Base-by-base conservation (phyloP, 352 stramenopile genomes). In the Globisporangium parvum region DNA sequence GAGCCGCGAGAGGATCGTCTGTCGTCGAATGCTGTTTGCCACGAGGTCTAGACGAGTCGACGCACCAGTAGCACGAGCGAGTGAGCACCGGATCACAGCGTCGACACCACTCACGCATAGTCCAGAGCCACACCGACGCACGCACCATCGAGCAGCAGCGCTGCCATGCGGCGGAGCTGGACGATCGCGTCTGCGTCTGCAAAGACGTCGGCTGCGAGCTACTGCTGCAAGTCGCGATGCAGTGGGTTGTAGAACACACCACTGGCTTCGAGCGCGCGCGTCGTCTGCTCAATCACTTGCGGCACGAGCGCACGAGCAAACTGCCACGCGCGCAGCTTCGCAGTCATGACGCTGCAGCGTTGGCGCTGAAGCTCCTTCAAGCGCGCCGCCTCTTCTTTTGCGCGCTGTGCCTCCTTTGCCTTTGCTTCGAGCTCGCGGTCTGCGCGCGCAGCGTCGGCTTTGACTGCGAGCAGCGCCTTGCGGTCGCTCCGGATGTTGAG, bases 171-270 rank as follows among this genome's bases (percentile, higher is more conserved):
- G 39, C 65, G 71, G 35, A 88, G 65, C 14, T 59, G 65, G 28
- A 84, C 56, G 17, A 70, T 82, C n/a, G 60, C 60, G 37, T 87
- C 69, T 0, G 69, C 74, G 11, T 54, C 64, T 45, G 63, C 45
- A 40, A 79, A 85, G 14, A 88, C 55, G 21, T 82, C 70, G 1
- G 42, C 46, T 0, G 57, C 41, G 9, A 88, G 65, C 78, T 75
- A 87, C 44, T 69, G 56, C 0, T 56, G 40, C 2, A 91, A 56
- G 14, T 84, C 70, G 24, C 69, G 74, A 12, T 80, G 68, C 37
- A 84, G 57, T 5, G 77, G 77, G 33, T 90, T 70, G 60, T 88
- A 88, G 47, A 87, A 91, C 5, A 90, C 75, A 31, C 79, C 79
- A 23, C 77, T 69, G 24, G 64, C 54, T 51, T 74, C 50, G 11